Base-by-base conservation (phyloP, 352 stramenopile genomes). In the Globisporangium ultimum region DNA sequence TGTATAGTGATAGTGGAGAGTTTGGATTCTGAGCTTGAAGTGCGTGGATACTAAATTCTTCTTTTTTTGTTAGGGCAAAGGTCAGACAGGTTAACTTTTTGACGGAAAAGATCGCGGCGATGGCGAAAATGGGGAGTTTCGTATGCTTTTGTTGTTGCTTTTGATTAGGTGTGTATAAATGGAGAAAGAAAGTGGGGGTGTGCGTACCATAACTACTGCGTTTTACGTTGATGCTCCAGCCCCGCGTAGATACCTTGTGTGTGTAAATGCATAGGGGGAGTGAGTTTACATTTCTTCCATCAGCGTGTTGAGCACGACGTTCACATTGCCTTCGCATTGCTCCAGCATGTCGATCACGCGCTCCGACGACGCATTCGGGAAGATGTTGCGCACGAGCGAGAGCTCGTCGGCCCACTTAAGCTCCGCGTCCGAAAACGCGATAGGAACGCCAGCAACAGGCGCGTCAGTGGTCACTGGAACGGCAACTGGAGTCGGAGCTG, bases 391-490 rank as follows among this genome's bases (percentile, higher is more conserved):
- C 41, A 92, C 73, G 28, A 88, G 68, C 20, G 66, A 80, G 8
- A 92, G 72, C 49, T 89, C 68, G 46, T 88, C 74, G 20, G 78
- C 67, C 83, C 83, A 92, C 62, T 89, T 89, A 45, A 88, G 62
- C 62, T 93, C 83, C 0, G 64, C 59, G 15, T 88, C 76, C 3
- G 79, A 84, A 50, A 88, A 80, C 28, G 75, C 74, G 34, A 72
- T 57, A 4, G 61, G 53, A 7, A 60, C 46, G n/a, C 38, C 42
- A 14, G 53, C 60, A 36, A 75, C 68, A 18, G 72, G 52, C 36
- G 48, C 13, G 15, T 65, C 59, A 34, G 24, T 41, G 14, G 53
- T 15, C 34, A 41, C 48, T 20, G 48, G 53, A 0, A 22, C 32
- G 2, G 38, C 32, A 4, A 22, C 34, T 51, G 45, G 45, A 17